Evolutionary conservation across 352 stramenopile genomes (phyloP), one percentile per base, ranked within the genome.

Genomic region (Phytophthora colocasiae): DNA sequence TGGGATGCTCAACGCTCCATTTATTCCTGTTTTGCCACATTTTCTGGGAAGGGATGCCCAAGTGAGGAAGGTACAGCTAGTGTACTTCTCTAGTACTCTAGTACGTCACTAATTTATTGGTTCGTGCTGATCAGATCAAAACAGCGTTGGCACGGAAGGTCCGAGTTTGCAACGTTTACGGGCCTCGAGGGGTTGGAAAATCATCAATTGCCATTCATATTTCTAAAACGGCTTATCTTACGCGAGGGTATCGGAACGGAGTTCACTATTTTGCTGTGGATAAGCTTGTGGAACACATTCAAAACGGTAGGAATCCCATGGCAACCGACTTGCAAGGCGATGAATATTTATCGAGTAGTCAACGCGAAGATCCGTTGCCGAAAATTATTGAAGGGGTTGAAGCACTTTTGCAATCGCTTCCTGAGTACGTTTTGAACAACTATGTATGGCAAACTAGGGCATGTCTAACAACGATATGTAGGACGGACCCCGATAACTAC

Each of bases 221-320:
- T 47, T 78, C 84, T 1, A 87, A 84, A 68, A 77, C 73, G 14
- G 69, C 67, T 0, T 78, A 78, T 17, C 70, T 79, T 19, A 71
- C 72, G 4, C 66, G 61, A 29, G 77, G 64, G 31, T 90, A 89
- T 45, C 70, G 66, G 41, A 69, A 76, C 53, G 82, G 81, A 12
- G 75, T 91, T 8, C 78, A 90, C 50, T 91, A 81, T 40, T 80
- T 85, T 43, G 66, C 80, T 17, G 60, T 90, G n/a, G 67, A 85
- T 49, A 66, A 72, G 32, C 36, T 80, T 29, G 41, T 82, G 5
- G 59, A 73, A 22, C 48, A 79, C 15, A 57, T 82, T 27, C 63
- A 71, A 36, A 67, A 60, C 53, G 46, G 45, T 15, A 51, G 54
- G 4, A 66, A 53, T 19, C 38, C 53, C 39, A 9, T 47, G 27